Percentiles rank a stretch among this genome's conserved stretches.
Conservation (phyloP, 495 filamentous ascomycete genomes). For the Pyrenula aspistea region DNA sequence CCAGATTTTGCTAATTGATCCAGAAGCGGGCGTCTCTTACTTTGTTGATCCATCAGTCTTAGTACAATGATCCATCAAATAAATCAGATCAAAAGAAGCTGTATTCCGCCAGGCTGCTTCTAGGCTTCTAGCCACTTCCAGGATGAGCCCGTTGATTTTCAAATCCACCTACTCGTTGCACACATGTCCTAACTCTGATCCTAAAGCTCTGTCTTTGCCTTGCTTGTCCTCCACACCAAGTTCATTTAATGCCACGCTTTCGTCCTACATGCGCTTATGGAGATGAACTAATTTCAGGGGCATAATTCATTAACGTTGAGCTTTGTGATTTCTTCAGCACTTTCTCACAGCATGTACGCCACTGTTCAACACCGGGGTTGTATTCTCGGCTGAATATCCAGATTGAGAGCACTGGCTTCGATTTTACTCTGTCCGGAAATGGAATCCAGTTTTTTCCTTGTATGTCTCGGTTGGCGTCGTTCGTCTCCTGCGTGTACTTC, state of each 20-base stretch:
- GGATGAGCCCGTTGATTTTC: neutral
- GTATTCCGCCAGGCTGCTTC: neutral
- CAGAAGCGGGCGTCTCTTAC: too few species aligned
- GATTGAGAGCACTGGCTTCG: neutral
- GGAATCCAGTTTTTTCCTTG: neutral
- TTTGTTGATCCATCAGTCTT: too few species aligned
- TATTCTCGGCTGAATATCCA: neutral
- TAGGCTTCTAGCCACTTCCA: neutral
- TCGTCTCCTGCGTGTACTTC: neutral
- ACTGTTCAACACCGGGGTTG: neutral
- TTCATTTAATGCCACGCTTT: neutral
- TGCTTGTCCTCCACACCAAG: neutral
- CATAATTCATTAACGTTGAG: neutral
- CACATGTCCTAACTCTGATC: neutral
- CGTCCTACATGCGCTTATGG: neutral
- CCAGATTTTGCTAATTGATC: too few species aligned
- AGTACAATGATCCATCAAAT: neutral
- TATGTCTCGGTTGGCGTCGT: neutral
- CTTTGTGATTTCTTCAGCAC: too few species aligned
- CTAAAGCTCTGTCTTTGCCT: neutral
- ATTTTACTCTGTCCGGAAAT: neutral
- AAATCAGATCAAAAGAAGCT: neutral
- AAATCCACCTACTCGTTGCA: neutral
- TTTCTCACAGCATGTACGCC: too few species aligned
- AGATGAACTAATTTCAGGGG: neutral